Evolutionary conservation across 2,329 filamentous ascomycete genomes (phyloP).

Genomic region (Alternaria panax): DNA sequence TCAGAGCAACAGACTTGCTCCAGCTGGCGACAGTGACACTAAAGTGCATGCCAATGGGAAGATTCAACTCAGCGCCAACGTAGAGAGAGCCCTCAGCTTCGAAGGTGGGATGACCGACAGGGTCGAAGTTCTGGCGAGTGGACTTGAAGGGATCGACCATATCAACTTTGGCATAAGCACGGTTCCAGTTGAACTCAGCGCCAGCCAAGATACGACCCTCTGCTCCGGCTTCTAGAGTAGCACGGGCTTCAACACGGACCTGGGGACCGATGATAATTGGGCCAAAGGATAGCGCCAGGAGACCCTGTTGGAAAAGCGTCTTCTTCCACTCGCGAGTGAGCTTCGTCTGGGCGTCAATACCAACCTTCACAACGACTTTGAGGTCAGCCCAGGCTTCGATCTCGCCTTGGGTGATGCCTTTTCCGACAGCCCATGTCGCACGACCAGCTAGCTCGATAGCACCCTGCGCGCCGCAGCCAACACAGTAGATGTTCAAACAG

Average conservation of each 20-base stretch:
- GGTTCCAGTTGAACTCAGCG: slow-evolving; percentile 8
- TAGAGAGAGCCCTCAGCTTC: slow-evolving; percentile 3
- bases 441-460: slow-evolving; percentile 1
- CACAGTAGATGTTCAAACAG: slow-evolving; percentile 4
- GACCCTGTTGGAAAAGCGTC: neutral
- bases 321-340: slow-evolving; percentile 3
- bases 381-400: slow-evolving; percentile 5
- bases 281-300: neutral
- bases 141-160: slow-evolving; percentile 4
- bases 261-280: neutral
- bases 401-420: slow-evolving; percentile 2
- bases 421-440: neutral
- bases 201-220: slow-evolving; percentile 4
- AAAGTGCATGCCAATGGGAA: slow-evolving; percentile 5
- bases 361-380: slow-evolving; percentile 3
- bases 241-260: neutral
- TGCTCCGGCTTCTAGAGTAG: neutral
- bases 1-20: slow-evolving; percentile 1
- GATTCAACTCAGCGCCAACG: slow-evolving; percentile 1
- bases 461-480: slow-evolving; percentile 1
- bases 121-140: slow-evolving; percentile 2
- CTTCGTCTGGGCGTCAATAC: slow-evolving; percentile 4
- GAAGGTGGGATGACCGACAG: neutral
- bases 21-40: neutral
- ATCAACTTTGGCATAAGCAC: slow-evolving; percentile 3